Base-by-base conservation (phyloP, 2,329 filamentous ascomycete species). In the Colletotrichum tamarilloi region DNA sequence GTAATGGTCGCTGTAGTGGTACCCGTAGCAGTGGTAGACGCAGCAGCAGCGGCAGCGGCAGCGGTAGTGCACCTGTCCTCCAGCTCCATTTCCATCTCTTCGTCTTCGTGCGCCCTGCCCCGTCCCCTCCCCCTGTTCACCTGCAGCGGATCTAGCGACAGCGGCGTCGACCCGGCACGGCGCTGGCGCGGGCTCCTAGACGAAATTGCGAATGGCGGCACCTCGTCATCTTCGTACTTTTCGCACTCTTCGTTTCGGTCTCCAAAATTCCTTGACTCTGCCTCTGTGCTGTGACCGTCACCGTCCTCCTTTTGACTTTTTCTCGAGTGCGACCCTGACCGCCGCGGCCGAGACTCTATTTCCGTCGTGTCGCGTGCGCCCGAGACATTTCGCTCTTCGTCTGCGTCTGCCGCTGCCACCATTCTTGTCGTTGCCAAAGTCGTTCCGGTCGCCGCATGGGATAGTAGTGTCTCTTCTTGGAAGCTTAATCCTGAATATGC, bases 141-240 rank as follows among this genome's bases (percentile, higher is more conserved):
- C 70, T 62, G 67, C 46, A 70, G 60, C 70, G 60, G 60, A 32
- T 73, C 72, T 55, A 75, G 68, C n/a, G 60, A 72, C 62, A 74
- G 72, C 56, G 74, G 74, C 49, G 74, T 75, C 46, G 74, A 74
- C 30, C 74, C 74, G 56, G 74, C 72, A 62, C 68, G 60, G 65
- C 72, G 67, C 62, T 69, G 70, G 59, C 67, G 66, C 60, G 60
- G 67, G 32, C 70, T 56, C 35, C 58, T 26, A 60, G 42, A 60
- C 70, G 67, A 73, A 42, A 73, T 70, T 74, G 46, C 30, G 30
- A 8, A 49, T 58, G 22, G 35, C 60, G 28, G 7, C 28, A 14
- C 22, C 42, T 52, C 62, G 26, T 32, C 19, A 28, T 14, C 57
- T 9, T 24, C 14, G 30, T 55, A 32, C 22, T 32, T 32, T 6